Evolutionary conservation across 352 stramenopile genomes (phyloP), one percentile per base, ranked within the genome.

Genomic region (Thalassiosira mediterranea): DNA sequence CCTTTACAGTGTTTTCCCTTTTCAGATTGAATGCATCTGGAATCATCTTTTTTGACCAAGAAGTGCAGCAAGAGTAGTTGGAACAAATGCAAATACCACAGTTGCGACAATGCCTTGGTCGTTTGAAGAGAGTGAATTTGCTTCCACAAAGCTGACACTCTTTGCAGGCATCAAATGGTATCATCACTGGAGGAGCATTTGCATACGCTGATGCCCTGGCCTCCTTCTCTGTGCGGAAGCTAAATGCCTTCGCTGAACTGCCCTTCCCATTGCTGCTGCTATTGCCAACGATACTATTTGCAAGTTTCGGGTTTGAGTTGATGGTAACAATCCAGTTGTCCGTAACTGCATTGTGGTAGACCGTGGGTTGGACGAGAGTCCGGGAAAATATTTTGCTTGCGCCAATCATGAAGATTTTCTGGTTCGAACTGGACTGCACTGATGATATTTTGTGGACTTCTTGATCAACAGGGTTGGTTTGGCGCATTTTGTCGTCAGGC

Each of bases 281-380:
- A 26, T 54, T 76, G 51, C 11, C 71, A 28, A 23, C 2, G 25
- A 71, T 26, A 28, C 13, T 56, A 23, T 62, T 56, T 13, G 46
- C 29, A 44, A 49, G 34, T 29, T 53, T 4, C 5, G 54, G 19
- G 49, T 88, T 85, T 10, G 76, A 91, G 54, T 88, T 89, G 46
- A 92, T 89, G 0, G 87, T 91, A 23, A 79, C 70, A 52, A 92
- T 89, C 87, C 87, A 92, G 25, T 90, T 23, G 46, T 87, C 84
- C 4, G 84, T 89, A 2, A 65, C 74, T 31, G 79, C 64, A 61
- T 86, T 92, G 46, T 92, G 81, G 49, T 90, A 87, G 8, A 92
- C 78, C 10, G 77, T 91, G 0, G 86, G 81, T 28, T 72, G 82
- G 25, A 90, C 75, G 3, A 92, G 69, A 31, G 77, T 88, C 32